Conservation (phyloP, 2,329 filamentous ascomycete genomes). For the Aspergillus ochraceus region DNA sequence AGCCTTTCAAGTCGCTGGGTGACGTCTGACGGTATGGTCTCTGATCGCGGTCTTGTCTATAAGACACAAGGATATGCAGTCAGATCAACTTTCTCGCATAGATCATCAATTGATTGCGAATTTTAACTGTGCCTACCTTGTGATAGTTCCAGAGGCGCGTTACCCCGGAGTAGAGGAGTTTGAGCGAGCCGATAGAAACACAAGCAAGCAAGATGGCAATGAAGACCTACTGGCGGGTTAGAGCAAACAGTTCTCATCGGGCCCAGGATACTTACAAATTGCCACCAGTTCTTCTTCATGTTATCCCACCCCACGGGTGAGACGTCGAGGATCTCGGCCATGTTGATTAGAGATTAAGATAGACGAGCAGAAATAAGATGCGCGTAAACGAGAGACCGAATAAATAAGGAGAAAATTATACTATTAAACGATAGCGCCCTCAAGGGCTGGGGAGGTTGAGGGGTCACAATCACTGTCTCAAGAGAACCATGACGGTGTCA, state of each 20-base stretch:
- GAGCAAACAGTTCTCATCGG: neutral
- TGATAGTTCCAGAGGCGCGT: constrained; percentile 25
- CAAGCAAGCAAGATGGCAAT: constrained; percentile 35
- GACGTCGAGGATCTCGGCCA: constrained; percentile 31
- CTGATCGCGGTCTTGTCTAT: constrained; percentile 25
- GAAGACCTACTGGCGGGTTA: constrained; percentile 28
- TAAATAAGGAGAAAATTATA: constrained; percentile 1
- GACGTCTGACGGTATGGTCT: constrained; percentile 27
- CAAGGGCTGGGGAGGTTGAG: constrained; percentile 1
- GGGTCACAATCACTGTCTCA: neutral
- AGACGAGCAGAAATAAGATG: neutral
- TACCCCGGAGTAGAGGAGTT: constrained; percentile 29
- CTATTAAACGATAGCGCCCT: constrained; percentile 1
- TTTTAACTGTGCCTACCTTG: constrained; percentile 23
- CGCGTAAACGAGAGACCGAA: constrained; percentile 13
- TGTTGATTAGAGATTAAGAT: constrained; percentile 22
- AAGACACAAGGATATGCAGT: neutral
- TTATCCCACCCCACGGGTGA: constrained; percentile 34
- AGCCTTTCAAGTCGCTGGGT: constrained; percentile 23
- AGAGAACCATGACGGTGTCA: constrained; percentile 3
- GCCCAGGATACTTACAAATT: constrained; percentile 35
- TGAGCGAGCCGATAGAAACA: constrained; percentile 27
- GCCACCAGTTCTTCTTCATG: constrained; percentile 45
- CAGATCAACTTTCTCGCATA: neutral
- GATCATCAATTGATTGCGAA: neutral